Evolutionary conservation across 805 yeast species (phyloP).

Genomic region (Teunomyces barrocoloradensis): DNA sequence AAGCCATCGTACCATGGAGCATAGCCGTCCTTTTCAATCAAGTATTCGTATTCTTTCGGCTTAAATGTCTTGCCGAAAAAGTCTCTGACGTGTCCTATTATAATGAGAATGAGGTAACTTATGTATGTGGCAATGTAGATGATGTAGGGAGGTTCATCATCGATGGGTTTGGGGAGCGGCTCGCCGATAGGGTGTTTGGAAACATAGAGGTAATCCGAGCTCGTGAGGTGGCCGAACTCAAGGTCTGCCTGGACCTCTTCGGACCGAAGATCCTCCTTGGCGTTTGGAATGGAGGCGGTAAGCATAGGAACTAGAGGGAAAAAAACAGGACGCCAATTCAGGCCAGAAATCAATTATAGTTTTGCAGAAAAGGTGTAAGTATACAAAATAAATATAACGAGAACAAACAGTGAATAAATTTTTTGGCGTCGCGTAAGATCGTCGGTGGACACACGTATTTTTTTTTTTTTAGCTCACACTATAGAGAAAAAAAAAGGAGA

Average conservation of each 20-base stretch:
- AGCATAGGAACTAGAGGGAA: neutral
- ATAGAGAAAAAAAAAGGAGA: no score
- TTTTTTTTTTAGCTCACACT: neutral
- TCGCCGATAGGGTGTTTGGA: constrained; percentile 56
- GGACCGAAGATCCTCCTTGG: constrained; percentile 36
- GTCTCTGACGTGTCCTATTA: constrained; percentile 89
- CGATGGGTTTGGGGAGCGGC: constrained; percentile 60
- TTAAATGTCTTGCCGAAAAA: constrained; percentile 75
- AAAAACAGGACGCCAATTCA: neutral
- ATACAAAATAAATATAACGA: neutral
- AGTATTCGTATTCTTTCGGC: constrained; percentile 61
- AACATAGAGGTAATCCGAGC: constrained; percentile 60
- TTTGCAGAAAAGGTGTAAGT: neutral
- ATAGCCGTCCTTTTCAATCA: constrained; percentile 79
- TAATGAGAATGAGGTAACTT: constrained; percentile 77
- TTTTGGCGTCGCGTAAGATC: constrained; percentile 3
- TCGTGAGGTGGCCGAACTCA: constrained; percentile 73
- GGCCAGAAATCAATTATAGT: neutral
- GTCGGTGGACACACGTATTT: neutral
- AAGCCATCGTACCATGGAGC: constrained; percentile 96
- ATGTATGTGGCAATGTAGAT: constrained; percentile 80
- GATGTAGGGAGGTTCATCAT: constrained; percentile 84
- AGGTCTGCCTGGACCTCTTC: constrained; percentile 42
- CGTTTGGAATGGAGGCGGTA: constrained; percentile 31
- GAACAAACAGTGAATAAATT: neutral